A percentile compares a stretch with the other conserved stretches of the same genome.
Conservation (phyloP, 768 basidiomycete species). For the Psilocybe cubensis region DNA sequence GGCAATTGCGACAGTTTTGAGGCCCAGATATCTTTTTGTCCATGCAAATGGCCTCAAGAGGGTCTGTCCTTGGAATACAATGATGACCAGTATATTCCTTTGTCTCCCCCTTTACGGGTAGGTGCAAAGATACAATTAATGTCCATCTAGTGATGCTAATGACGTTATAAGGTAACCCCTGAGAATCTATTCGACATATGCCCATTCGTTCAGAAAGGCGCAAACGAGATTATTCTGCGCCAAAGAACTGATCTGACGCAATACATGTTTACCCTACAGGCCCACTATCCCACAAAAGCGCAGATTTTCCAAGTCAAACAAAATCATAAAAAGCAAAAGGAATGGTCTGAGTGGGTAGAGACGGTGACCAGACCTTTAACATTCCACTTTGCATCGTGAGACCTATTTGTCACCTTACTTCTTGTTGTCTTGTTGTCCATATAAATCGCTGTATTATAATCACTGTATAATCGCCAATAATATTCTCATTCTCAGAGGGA, state of each 20-base stretch:
- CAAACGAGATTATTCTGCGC: constrained; percentile 45
- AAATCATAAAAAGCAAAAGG: constrained; percentile 32
- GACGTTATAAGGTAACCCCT: constrained; percentile 36
- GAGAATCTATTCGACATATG: constrained; percentile 58
- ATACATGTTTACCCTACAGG: constrained; percentile 49
- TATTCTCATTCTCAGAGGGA: background rate
- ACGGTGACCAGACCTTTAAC: constrained; percentile 35
- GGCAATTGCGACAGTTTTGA: constrained; percentile 16
- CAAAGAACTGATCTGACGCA: constrained; percentile 48
- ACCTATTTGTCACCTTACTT: background rate
- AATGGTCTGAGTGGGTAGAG: constrained; percentile 47
- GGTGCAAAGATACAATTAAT: background rate
- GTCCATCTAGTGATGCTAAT: background rate
- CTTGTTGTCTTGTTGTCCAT: background rate
- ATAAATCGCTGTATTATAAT: no score
- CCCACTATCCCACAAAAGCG: constrained; percentile 49
- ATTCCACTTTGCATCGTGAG: background rate
- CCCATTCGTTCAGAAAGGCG: constrained; percentile 40
- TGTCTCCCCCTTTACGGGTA: constrained; percentile 47
- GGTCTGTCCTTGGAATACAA: no score
- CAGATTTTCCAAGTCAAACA: constrained; percentile 43
- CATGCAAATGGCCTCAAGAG: constrained; percentile 49
- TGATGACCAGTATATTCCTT: constrained; percentile 46
- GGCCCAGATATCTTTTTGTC: constrained; percentile 25
- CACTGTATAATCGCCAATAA: no score